Evolutionary conservation across 2,329 filamentous ascomycete species (phyloP).

Genomic region (Calonectria fujianensis): DNA sequence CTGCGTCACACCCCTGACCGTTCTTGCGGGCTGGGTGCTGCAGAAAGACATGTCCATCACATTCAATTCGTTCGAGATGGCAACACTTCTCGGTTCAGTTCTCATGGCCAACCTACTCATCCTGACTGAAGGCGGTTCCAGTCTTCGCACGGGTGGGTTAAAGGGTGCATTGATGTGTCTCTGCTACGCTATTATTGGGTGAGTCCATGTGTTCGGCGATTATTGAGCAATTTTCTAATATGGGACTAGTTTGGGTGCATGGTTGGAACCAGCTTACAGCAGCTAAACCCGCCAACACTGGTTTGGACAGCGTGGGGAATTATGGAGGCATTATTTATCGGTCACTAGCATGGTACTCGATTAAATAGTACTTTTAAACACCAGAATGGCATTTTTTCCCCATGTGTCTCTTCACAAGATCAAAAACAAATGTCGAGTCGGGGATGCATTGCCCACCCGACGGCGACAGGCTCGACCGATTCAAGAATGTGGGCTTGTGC

Average conservation of each 20-base stretch:
- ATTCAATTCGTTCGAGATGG: slow-evolving; percentile 84
- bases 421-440: neutral
- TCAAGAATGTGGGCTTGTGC: neutral
- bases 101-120: slow-evolving; percentile 84
- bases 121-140: slow-evolving; percentile 81
- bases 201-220: neutral
- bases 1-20: slow-evolving; percentile 75
- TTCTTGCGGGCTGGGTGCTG: slow-evolving; percentile 76
- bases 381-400: neutral
- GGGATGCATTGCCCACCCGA: neutral
- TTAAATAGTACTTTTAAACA: neutral
- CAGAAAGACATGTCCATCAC: slow-evolving; percentile 72
- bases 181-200: slow-evolving; percentile 69
- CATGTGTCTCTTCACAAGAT: neutral
- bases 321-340: neutral
- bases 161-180: slow-evolving; percentile 74
- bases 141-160: slow-evolving; percentile 67
- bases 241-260: neutral
- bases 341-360: neutral
- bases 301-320: neutral
- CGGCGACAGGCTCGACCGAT: neutral
- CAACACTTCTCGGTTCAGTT: slow-evolving; percentile 80
- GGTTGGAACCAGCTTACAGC: slow-evolving; percentile 2
- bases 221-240: neutral
- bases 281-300: neutral